A percentile compares a stretch with the other conserved stretches of the same genome.
These are phyloP conservation scores for Boletellus ananiceps DNA, from an alignment of 768 basidiomycete genomes.

Conservation along the genomic window DNA sequence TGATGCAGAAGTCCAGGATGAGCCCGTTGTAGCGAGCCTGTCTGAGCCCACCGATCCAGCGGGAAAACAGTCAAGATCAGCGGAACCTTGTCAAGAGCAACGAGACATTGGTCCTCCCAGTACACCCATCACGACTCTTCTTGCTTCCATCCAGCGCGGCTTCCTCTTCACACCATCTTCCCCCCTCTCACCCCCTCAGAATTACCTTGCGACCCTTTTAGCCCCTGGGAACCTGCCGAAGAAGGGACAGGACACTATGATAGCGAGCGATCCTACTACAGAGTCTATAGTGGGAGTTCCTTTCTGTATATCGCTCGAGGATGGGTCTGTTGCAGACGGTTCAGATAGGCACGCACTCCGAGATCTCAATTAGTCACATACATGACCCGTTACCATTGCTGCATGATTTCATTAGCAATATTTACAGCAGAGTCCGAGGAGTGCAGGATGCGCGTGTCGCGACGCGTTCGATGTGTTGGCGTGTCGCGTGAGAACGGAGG, in stretches of 20 bases:
- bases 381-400: not conserved
- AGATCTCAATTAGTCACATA: conserved; percentile 20
- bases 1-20: conserved; percentile 4
- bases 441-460: not conserved
- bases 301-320: conserved; percentile 12
- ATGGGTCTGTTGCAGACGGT: conserved; percentile 4
- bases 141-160: conserved; percentile 59
- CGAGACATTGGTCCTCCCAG: conserved; percentile 24
- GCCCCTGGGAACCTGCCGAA: not conserved
- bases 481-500: conserved; percentile 24
- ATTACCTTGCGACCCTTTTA: conserved; percentile 31
- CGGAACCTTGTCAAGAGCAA: conserved; percentile 1
- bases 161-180: conserved; percentile 64
- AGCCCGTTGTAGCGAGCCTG: not conserved
- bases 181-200: conserved; percentile 55
- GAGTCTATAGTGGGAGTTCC: not conserved
- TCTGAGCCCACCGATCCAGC: not conserved
- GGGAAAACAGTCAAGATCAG: not conserved
- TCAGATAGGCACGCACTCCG: conserved; percentile 23
- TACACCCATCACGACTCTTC: conserved; percentile 65
- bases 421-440: too few relatives aligned
- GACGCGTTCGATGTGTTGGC: conserved; percentile 25
- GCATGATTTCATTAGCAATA: not conserved
- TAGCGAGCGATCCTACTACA: not conserved
- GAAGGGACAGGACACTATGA: conserved; percentile 5